Conservation (phyloP, 371 early-diverging fungal species). For the Synchytrium microbalum region DNA sequence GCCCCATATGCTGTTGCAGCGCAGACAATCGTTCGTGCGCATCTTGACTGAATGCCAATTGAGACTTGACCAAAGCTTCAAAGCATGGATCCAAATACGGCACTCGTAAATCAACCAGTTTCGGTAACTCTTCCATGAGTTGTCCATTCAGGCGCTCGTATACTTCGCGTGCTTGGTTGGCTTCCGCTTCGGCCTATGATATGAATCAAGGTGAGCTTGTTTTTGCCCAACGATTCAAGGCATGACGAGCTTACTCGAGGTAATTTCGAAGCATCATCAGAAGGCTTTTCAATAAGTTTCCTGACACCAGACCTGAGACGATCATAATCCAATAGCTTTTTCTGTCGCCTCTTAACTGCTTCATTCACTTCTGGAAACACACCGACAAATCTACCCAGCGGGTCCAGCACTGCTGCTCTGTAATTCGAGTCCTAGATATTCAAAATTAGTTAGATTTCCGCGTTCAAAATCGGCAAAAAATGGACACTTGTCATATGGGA, state of each 20-base stretch:
- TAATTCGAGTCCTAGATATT: slow-evolving; percentile 57
- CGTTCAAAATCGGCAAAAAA: not conserved
- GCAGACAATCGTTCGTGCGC: slow-evolving; percentile 62
- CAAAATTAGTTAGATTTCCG: not conserved
- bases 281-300: slow-evolving; percentile 72
- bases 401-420: slow-evolving; percentile 78
- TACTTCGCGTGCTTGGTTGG: slow-evolving; percentile 60
- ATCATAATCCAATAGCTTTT: slow-evolving; percentile 87
- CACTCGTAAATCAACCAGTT: slow-evolving; percentile 77
- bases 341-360: slow-evolving; percentile 75
- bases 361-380: slow-evolving; percentile 91
- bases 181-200: slow-evolving; percentile 67
- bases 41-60: slow-evolving; percentile 72
- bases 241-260: not conserved
- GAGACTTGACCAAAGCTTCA: slow-evolving; percentile 86
- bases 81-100: slow-evolving; percentile 88
- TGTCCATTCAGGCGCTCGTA: slow-evolving; percentile 77
- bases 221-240: not conserved
- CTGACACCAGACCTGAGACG: slow-evolving; percentile 59
- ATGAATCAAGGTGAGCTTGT: slow-evolving; percentile 1
- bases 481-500: not conserved
- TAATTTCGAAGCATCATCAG: slow-evolving; percentile 60
- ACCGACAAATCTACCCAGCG: slow-evolving; percentile 71
- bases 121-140: slow-evolving; percentile 79
- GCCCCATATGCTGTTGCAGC: slow-evolving; percentile 23